Percentiles rank a stretch among this genome's conserved stretches.
Conservation (phyloP, 2,329 filamentous ascomycete genomes). For the Aureobasidium zeae region DNA sequence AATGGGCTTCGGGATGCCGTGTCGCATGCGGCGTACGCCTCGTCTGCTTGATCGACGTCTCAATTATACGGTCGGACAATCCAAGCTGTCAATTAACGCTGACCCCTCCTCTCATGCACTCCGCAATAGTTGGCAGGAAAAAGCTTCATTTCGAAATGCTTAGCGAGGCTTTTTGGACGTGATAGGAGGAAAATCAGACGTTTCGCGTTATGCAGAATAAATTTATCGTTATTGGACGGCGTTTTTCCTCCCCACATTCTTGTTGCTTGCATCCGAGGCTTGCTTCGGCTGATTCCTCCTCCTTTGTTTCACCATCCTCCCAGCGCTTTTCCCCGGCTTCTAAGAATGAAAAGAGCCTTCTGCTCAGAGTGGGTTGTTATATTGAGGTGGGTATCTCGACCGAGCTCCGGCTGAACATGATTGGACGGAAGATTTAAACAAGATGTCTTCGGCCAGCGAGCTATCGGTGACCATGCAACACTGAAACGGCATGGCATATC, state of each 20-base stretch:
- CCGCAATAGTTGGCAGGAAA: not conserved
- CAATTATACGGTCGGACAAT: too few relatives aligned
- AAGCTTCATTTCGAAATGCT: constrained; percentile 10
- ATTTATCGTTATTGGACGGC: constrained; percentile 1
- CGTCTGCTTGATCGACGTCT: constrained; percentile 6
- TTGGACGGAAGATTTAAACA: constrained; percentile 9
- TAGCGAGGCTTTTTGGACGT: constrained; percentile 13
- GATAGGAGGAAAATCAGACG: not conserved
- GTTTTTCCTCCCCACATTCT: constrained; percentile 13
- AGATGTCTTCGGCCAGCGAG: not conserved
- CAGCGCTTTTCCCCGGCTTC: too few relatives aligned
- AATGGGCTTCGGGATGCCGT: too few relatives aligned
- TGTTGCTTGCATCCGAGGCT: not conserved
- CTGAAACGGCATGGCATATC: not conserved
- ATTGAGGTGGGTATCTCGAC: constrained; percentile 11
- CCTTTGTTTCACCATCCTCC: constrained; percentile 13
- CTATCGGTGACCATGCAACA: not conserved
- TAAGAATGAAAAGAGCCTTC: constrained; percentile 7
- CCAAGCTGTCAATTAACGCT: too few relatives aligned
- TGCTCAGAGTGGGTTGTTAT: constrained; percentile 1
- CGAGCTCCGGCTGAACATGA: not conserved
- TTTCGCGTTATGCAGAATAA: constrained; percentile 10
- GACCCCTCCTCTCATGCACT: not conserved
- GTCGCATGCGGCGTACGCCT: constrained; percentile 11
- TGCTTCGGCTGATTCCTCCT: constrained; percentile 7